Conservation (phyloP, 768 basidiomycete genomes). For the Podaxis sp. region DNA sequence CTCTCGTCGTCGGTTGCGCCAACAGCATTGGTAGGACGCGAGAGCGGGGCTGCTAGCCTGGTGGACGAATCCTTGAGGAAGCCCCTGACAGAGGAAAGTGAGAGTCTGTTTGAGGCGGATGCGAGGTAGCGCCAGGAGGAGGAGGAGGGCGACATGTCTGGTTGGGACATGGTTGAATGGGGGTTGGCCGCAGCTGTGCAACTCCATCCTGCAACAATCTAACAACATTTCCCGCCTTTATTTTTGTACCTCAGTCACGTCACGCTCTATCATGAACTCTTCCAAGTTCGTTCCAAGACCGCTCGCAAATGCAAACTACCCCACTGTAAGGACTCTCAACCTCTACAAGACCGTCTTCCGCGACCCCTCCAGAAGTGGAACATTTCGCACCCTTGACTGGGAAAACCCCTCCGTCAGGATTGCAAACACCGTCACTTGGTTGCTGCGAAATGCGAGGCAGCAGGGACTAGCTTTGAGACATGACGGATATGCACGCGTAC, state of each 20-base stretch:
- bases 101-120: background rate
- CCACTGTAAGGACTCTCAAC: background rate
- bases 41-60: background rate
- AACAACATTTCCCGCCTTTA: background rate
- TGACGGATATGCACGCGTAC: constrained; percentile 85
- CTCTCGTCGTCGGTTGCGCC: constrained; percentile 13
- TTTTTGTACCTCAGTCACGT: background rate
- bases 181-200: no score
- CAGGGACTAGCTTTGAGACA: constrained; percentile 73
- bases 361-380: constrained; percentile 23
- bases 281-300: background rate
- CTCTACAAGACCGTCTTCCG: background rate
- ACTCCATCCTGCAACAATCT: no score
- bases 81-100: background rate
- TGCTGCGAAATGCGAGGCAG: constrained; percentile 82
- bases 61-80: background rate
- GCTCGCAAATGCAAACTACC: constrained; percentile 12
- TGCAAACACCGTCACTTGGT: constrained; percentile 87
- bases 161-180: background rate
- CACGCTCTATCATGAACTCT: background rate
- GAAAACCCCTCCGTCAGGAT: constrained; percentile 70
- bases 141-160: constrained; percentile 3
- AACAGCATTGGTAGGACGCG: constrained; percentile 1
- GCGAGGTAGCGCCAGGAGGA: background rate
- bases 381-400: constrained; percentile 57